Evolutionary conservation across 441 rosid genomes (phyloP).

Genomic region (Adansonia grandidieri): DNA sequence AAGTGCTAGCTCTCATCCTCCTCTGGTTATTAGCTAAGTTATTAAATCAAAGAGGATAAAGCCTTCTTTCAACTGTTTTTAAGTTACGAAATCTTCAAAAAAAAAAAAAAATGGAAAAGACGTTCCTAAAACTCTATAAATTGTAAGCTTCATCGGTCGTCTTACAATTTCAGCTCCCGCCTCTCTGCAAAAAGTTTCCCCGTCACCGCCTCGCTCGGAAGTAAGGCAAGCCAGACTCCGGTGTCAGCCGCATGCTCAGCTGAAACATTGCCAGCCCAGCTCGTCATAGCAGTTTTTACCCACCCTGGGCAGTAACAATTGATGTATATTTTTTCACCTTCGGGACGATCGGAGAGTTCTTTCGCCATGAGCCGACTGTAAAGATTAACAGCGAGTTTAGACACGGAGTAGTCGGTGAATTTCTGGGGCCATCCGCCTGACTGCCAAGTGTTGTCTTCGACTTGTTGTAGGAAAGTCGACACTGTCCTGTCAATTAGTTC

Average conservation of each 20-base stretch:
- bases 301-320: constrained; percentile 95
- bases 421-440: constrained; percentile 90
- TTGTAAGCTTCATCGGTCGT: not conserved
- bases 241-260: constrained; percentile 87
- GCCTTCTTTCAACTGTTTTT: not conserved
- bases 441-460: constrained; percentile 66
- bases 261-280: constrained; percentile 76
- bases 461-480: constrained; percentile 67
- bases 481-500: constrained; percentile 63
- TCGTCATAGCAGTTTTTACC: constrained; percentile 94
- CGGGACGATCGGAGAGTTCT: constrained; percentile 52
- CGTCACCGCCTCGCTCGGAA: constrained; percentile 58
- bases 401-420: constrained; percentile 77
- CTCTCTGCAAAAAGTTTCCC: constrained; percentile 94
- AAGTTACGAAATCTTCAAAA: not conserved
- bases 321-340: constrained; percentile 67
- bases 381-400: constrained; percentile 85
- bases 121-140: not conserved
- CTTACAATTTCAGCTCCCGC: constrained; percentile 77
- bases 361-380: constrained; percentile 68
- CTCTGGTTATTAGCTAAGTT: too few relatives aligned
- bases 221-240: constrained; percentile 86
- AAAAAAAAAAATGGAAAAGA: not conserved
- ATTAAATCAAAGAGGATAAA: too few relatives aligned
- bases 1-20: too few relatives aligned